Percentiles rank a stretch among this genome's conserved stretches.
Conservation (phyloP, 345 rosid genomes). For the Ailanthus altissimus region DNA sequence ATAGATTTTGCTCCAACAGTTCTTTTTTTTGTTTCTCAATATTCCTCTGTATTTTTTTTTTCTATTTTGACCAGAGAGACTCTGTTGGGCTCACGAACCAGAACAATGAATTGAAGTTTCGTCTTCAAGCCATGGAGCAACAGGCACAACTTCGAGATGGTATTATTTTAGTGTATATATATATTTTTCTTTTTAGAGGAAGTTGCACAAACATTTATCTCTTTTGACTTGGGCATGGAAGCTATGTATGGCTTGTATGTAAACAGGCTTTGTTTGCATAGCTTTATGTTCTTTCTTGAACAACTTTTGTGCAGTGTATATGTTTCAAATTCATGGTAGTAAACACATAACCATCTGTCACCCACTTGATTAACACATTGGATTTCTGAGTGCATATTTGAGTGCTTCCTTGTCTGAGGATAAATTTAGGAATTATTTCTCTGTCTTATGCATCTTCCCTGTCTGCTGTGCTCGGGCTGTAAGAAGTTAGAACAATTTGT, state of each 20-base stretch:
- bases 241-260: background rate
- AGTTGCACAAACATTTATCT: background rate
- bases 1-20: background rate
- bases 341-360: background rate
- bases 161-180: constrained; percentile 23
- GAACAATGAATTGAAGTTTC: constrained; percentile 90
- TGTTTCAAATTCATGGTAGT: constrained; percentile 12
- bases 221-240: background rate
- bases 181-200: background rate
- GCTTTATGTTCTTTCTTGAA: background rate
- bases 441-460: background rate
- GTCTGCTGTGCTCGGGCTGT: background rate
- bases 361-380: background rate
- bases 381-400: background rate
- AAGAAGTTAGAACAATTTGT: background rate
- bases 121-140: constrained; percentile 98
- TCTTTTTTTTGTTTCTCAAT: constrained; percentile 7
- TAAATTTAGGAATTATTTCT: background rate
- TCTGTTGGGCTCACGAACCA: constrained; percentile 87
- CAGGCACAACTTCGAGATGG: constrained; percentile 96
- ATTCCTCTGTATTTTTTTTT: constrained; percentile 12
- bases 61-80: constrained; percentile 61
- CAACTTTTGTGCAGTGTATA: background rate
- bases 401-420: background rate
- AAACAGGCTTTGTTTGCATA: background rate